Conservation (phyloP, 257 asterid genomes). For the Primulina huaijiensis region DNA sequence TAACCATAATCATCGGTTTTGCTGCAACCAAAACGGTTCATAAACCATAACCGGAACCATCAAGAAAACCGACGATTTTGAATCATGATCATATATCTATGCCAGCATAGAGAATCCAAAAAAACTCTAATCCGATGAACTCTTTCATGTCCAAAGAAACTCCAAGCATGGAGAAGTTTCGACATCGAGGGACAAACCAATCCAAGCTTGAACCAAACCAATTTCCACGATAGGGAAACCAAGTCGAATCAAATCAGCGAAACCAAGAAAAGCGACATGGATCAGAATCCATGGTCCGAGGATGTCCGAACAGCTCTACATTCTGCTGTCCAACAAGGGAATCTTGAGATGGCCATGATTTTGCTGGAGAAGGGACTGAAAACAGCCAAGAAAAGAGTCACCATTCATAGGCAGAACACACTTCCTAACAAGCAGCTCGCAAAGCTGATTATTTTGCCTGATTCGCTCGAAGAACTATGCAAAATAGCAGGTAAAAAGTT, state of each 20-base stretch:
- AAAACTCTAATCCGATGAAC: constrained; percentile 23
- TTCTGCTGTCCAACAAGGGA: not conserved
- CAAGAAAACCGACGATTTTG: too few relatives aligned
- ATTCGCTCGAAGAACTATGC: constrained; percentile 59
- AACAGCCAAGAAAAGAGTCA: constrained; percentile 58
- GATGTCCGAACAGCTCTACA: constrained; percentile 19
- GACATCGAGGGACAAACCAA: constrained; percentile 46
- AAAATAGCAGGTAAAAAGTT: constrained; percentile 62
- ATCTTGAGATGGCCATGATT: not conserved
- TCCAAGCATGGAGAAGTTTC: constrained; percentile 44
- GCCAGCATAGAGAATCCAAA: not conserved
- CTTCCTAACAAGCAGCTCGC: constrained; percentile 33
- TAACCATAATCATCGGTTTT: too few relatives aligned
- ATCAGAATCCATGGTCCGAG: constrained; percentile 26
- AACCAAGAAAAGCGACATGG: constrained; percentile 24
- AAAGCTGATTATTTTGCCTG: constrained; percentile 65
- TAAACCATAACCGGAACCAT: too few relatives aligned
- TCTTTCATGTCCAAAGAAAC: constrained; percentile 40
- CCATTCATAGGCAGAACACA: constrained; percentile 45
- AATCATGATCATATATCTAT: too few relatives aligned
- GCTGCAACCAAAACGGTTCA: too few relatives aligned
- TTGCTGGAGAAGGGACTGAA: constrained; percentile 4
- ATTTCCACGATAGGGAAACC: constrained; percentile 27
- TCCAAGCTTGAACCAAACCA: constrained; percentile 28
- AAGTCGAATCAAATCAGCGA: constrained; percentile 20